Evolutionary conservation across 1,139 yeast genomes (phyloP).

Genomic region (Pneumocystis carinii): DNA sequence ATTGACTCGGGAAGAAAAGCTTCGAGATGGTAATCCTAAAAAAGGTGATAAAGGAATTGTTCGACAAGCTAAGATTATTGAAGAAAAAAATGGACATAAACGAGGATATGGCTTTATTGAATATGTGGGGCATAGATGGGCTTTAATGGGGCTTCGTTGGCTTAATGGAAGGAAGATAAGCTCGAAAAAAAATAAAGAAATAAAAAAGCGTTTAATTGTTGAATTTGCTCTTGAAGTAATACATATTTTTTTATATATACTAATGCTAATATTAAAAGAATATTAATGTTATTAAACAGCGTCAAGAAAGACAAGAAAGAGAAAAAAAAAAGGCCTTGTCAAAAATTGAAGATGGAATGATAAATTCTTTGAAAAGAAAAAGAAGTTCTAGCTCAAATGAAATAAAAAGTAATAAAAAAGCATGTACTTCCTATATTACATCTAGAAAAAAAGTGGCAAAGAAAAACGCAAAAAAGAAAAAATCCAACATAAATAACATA

Average conservation of each 20-base stretch:
- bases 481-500: neutral
- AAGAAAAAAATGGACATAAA: slow-evolving; percentile 77
- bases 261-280: slow-evolving; percentile 25
- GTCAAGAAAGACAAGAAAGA: slow-evolving; percentile 51
- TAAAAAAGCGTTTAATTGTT: slow-evolving; percentile 66
- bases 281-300: slow-evolving; percentile 80
- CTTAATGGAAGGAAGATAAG: slow-evolving; percentile 77
- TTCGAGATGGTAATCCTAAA: slow-evolving; percentile 38
- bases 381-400: neutral
- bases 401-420: neutral
- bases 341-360: neutral
- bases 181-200: slow-evolving; percentile 35
- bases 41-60: slow-evolving; percentile 77
- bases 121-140: slow-evolving; percentile 80
- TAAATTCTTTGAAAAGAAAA: neutral
- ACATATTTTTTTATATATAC: neutral
- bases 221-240: slow-evolving; percentile 74
- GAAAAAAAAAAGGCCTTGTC: slow-evolving; percentile 29
- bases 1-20: slow-evolving; percentile 73
- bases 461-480: neutral
- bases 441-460: neutral
- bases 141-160: slow-evolving; percentile 95
- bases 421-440: neutral
- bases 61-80: slow-evolving; percentile 79
- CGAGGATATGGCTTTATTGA: slow-evolving; percentile 96